These are phyloP conservation scores for Eimeria praecox DNA, from an alignment of 169 alveolate genomes.

Conservation along the genomic window DNA sequence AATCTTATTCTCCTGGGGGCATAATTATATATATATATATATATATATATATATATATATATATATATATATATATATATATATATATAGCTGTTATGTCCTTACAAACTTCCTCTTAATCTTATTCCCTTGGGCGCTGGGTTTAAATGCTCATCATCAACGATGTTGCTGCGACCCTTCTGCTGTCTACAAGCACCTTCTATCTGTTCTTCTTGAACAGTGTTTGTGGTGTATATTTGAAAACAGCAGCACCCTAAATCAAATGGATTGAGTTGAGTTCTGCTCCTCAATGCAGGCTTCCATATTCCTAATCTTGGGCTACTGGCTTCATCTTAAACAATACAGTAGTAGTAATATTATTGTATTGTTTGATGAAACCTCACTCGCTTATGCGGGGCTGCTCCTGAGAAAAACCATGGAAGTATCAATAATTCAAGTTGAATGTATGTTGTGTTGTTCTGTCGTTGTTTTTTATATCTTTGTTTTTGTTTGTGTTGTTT, in stretches of 20 bases:
- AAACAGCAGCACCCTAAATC: constrained; percentile 72
- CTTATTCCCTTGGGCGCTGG: constrained; percentile 53
- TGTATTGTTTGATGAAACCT: not conserved
- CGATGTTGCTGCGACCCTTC: constrained; percentile 64
- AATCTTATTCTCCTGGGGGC: too few relatives aligned
- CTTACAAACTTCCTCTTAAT: too few relatives aligned
- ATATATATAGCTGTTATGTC: too few relatives aligned
- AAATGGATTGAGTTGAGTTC: constrained; percentile 72
- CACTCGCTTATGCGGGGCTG: constrained; percentile 76
- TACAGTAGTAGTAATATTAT: not conserved
- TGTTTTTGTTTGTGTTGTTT: not conserved
- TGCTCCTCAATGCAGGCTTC: constrained; percentile 71
- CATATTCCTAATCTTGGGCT: constrained; percentile 79
- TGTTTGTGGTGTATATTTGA: constrained; percentile 49
- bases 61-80: too few relatives aligned
- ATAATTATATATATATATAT: too few relatives aligned
- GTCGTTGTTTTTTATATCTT: too few relatives aligned
- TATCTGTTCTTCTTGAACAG: not conserved
- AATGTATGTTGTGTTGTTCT: not conserved
- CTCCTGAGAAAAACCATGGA: constrained; percentile 77
- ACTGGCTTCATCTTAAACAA: constrained; percentile 3
- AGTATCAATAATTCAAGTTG: not conserved
- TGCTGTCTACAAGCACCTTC: constrained; percentile 59
- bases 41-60: too few relatives aligned
- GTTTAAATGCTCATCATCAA: constrained; percentile 17